Base-by-base conservation (phyloP, 202 grass and related monocot species). In the Panicum hallii region DNA sequence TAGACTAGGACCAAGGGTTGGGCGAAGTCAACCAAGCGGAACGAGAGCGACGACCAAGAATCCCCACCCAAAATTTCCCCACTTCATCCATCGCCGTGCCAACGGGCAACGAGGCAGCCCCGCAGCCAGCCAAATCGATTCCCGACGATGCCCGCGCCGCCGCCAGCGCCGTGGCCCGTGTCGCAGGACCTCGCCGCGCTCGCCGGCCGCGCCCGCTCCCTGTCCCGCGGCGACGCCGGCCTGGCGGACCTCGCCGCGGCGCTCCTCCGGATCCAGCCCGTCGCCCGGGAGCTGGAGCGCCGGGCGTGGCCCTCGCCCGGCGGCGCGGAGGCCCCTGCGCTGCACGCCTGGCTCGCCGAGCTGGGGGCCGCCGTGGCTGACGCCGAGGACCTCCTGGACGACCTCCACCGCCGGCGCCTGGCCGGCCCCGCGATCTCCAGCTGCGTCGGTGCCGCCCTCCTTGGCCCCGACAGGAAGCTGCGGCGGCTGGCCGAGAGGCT, bases 321-420 rank as follows among this genome's bases (percentile, higher is more conserved):
- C 48, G 22, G 40, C 2, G 34, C 40, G 3, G 79, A 81, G 79
- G 9, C 15, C 36, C 49, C 36, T 32, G 23, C 28, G 30, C 63
- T 74, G 28, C 49, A 41, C 22, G 75, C 66, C 48, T 74, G 82
- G 70, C 77, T 91, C 26, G 42, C 82, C 43, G 63, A 72, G 42
- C 81, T 91, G 36, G 77, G 55, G 67, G 75, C 42, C 49, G 81
- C 81, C 26, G 53, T 76, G 34, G 82, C 85, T 16, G 89, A 91
- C 49, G 81, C 85, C 44, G 74, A 91, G 54, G 60, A 79, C 69
- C 22, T 91, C 63, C 46, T 91, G 2, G 76, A 88, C 58, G 85
- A 85, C 40, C 63, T 91, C 49, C 38, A 55, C 72, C 42, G 63
- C 38, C 38, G 71, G 5, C 40, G 67, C 64, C 12, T 41, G 22